Conservation (phyloP, 176 grass and related monocot genomes). For the Eremochloa ophiuroides region DNA sequence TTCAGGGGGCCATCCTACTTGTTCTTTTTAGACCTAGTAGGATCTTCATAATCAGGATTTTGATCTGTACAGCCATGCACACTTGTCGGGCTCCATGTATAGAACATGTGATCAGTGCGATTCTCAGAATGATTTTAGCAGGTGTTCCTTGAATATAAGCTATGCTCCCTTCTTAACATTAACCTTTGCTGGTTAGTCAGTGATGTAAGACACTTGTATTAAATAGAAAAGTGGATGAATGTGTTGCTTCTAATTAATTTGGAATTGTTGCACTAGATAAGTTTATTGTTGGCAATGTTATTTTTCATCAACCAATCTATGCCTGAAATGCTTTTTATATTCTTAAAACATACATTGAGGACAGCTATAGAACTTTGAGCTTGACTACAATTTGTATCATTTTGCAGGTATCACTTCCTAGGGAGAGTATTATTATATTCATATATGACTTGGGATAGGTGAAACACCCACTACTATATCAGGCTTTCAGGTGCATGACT, state of each 20-base stretch:
- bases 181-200: background rate
- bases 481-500: conserved; percentile 57
- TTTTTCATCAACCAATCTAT: background rate
- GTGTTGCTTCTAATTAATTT: background rate
- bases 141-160: background rate
- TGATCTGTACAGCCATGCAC: background rate
- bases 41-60: background rate
- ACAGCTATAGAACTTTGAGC: background rate
- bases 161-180: background rate
- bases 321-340: background rate
- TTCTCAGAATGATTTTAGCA: conserved; percentile 4
- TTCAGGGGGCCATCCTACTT: background rate
- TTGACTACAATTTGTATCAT: conserved; percentile 20
- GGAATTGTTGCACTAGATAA: background rate
- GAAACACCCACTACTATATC: conserved; percentile 48
- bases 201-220: background rate
- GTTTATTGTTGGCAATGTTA: background rate
- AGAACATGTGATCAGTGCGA: background rate
- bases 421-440: conserved; percentile 52
- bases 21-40: background rate
- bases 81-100: background rate
- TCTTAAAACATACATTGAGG: background rate
- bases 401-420: conserved; percentile 68
- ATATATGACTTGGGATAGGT: conserved; percentile 56
- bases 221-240: background rate